phyloP scores from a whole-genome alignment of 2,329 filamentous ascomycete species.

The Ceratocystis cacaofunesta region DNA sequence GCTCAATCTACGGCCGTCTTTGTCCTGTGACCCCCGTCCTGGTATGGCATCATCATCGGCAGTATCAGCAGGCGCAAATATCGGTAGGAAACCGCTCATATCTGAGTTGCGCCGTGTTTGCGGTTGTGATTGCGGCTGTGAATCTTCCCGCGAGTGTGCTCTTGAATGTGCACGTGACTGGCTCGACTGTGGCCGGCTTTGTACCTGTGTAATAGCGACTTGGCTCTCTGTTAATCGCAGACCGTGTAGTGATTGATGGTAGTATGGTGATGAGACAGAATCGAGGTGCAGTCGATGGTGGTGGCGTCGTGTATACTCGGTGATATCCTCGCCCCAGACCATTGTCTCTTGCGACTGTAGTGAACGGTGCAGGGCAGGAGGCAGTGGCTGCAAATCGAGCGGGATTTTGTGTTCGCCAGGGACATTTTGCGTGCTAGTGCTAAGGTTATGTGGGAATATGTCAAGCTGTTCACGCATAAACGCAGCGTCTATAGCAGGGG shows the following conservation, averaged over 20 bases:
- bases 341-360: conserved; percentile 6
- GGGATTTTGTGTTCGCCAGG: not conserved
- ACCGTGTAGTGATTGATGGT: not conserved
- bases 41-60: conserved; percentile 4
- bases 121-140: not conserved
- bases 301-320: conserved; percentile 19
- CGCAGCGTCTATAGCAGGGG: not conserved
- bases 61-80: conserved; percentile 13
- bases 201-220: not conserved
- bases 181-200: not conserved
- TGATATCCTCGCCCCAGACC: conserved; percentile 14
- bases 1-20: conserved; percentile 12
- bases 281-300: conserved; percentile 7
- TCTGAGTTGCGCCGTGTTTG: conserved; percentile 6
- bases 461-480: not conserved
- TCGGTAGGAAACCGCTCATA: conserved; percentile 11
- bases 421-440: not conserved
- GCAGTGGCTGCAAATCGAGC: conserved; percentile 18
- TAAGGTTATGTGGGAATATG: conserved; percentile 14
- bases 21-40: not conserved
- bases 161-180: not conserved
- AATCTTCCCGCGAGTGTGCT: not conserved
- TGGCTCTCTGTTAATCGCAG: conserved; percentile 1
- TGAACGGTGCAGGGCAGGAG: conserved; percentile 17
- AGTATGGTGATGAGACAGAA: not conserved